Evolutionary conservation across 2,329 filamentous ascomycete species (phyloP).

Genomic region (Teratosphaeria nubilosa): DNA sequence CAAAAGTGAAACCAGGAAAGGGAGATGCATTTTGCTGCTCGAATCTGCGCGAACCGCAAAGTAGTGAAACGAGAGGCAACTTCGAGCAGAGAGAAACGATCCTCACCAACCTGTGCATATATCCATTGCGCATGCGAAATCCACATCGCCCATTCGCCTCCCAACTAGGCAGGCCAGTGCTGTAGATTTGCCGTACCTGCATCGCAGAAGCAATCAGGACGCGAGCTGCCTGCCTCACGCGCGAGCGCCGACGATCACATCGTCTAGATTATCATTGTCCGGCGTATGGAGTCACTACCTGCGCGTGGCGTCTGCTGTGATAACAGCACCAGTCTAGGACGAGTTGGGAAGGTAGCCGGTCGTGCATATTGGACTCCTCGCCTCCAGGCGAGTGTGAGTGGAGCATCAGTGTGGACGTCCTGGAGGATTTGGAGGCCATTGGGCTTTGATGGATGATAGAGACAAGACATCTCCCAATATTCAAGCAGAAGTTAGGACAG

Average conservation of each 20-base stretch:
- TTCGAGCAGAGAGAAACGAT: not conserved
- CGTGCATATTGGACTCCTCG: not conserved
- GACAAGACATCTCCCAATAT: too few relatives aligned
- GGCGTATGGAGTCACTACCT: too few relatives aligned
- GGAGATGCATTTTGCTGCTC: not conserved
- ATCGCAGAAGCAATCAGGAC: not conserved
- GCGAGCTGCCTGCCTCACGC: too few relatives aligned
- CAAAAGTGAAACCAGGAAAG: not conserved
- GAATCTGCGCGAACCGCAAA: not conserved
- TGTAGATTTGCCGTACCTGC: not conserved
- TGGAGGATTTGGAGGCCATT: not conserved
- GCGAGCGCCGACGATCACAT: not conserved
- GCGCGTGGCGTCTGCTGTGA: not conserved
- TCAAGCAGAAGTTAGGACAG: too few relatives aligned
- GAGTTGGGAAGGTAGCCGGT: not conserved
- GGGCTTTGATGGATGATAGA: not conserved
- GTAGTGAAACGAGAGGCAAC: not conserved
- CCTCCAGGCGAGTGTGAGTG: not conserved
- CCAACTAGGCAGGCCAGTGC: not conserved
- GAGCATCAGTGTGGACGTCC: not conserved
- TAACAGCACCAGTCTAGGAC: not conserved
- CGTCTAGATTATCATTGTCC: not conserved
- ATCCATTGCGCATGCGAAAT: not conserved
- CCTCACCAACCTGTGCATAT: not conserved
- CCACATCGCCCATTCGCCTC: not conserved